Conservation (phyloP, 2,329 filamentous ascomycete species). For the Arachnopeziza araneosa region DNA sequence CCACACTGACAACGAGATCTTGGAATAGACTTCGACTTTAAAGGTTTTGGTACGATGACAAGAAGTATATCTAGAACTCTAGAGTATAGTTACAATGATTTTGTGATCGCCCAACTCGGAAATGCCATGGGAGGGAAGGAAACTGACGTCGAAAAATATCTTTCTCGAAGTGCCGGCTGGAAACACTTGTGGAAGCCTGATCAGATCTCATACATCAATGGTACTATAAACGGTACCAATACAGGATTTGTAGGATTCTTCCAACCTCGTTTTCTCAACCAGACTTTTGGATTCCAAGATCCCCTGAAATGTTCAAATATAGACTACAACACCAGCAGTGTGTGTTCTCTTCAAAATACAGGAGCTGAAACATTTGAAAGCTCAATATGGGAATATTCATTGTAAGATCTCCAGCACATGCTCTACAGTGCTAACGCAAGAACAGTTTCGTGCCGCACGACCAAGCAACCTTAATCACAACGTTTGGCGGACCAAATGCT, state of each 20-base stretch:
- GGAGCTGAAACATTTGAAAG: conserved; percentile 63
- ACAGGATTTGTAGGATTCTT: conserved; percentile 67
- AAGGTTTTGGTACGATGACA: conserved; percentile 61
- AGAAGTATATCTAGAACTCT: conserved; percentile 67
- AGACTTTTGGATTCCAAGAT: conserved; percentile 53
- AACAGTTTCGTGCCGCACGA: conserved; percentile 41
- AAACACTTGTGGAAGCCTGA: conserved; percentile 55
- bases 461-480: conserved; percentile 48
- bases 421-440: neutral
- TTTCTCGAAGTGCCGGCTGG: conserved; percentile 58
- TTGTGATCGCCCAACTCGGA: conserved; percentile 59
- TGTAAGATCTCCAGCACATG: conserved; percentile 14
- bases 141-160: conserved; percentile 54
- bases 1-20: neutral
- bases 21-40: conserved; percentile 51
- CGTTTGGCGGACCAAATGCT: conserved; percentile 52
- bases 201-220: conserved; percentile 50
- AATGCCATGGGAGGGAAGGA: conserved; percentile 44
- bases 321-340: conserved; percentile 20
- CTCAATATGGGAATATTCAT: conserved; percentile 63
- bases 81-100: conserved; percentile 77
- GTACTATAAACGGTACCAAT: conserved; percentile 37
- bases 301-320: conserved; percentile 51
- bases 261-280: conserved; percentile 61
- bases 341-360: conserved; percentile 26